Base-by-base conservation (phyloP, 2,329 filamentous ascomycete species). In the Monilinia vaccinii-corymbosi region DNA sequence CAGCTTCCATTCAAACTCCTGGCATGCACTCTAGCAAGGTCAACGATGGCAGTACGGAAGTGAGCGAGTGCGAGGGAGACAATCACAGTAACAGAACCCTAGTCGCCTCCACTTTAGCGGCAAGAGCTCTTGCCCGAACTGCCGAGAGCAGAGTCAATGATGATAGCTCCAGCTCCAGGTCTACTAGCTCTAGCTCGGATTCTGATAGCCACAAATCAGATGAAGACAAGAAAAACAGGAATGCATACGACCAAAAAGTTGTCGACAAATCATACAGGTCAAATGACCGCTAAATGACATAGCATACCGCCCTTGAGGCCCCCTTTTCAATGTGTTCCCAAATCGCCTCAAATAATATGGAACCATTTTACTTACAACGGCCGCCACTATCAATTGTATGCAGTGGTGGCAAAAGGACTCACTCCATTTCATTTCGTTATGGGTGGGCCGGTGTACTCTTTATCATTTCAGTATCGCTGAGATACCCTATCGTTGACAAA, bases 51-150 rank as follows among this genome's bases (percentile, higher is more conserved):
- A 70, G 66, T 56, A 65, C 66, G 42, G 67, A 70, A 53, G 63
- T 63, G 13, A 70, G 67, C 55, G 70, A 70, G 14, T 69, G 66
- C 47, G 70, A 70, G 49, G 61, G 53, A 46, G 68, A 69, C 23
- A 64, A 60, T 44, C 62, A 62, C 40, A 67, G 62, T 23, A 60
- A 52, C 23, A 61, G 48, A 21, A 66, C 60, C 16, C 55, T 65
- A 11, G 60, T 58, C 21, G 52, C 34, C 34, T 49, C 64, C 31
- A 65, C 42, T 61, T 46, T 64, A 47, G 61, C 63, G n/a, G 61
- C 61, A 21, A 61, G 61, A 56, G 63, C 60, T 46, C 58, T 64
- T n/a, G 36, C 52, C 7, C 62, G 63, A 28, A 58, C 60, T 25
- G 47, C 57, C 38, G 65, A 65, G 50, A 60, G 62, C 36, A 32